phyloP scores from a whole-genome alignment of 2,329 filamentous ascomycete genomes.

The Colletotrichum eremochloae region DNA sequence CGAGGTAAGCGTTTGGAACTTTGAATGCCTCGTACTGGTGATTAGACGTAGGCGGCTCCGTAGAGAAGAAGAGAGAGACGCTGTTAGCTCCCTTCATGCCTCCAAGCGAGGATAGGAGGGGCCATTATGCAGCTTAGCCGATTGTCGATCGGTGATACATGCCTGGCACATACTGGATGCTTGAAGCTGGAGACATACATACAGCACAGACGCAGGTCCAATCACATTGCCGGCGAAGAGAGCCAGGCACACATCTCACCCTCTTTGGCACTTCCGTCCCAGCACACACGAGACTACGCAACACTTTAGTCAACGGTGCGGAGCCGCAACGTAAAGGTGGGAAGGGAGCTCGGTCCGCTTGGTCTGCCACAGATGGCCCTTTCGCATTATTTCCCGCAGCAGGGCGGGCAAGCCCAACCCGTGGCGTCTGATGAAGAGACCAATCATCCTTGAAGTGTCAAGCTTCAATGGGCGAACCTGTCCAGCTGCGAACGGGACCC shows the following conservation, averaged over 20 bases:
- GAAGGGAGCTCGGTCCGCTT: background rate
- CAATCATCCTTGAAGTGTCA: constrained; percentile 36
- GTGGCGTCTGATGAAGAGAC: constrained; percentile 24
- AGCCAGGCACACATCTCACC: background rate
- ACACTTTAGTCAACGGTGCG: background rate
- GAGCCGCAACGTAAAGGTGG: background rate
- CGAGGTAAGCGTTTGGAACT: constrained; percentile 16
- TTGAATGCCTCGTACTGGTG: background rate
- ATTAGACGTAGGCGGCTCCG: background rate
- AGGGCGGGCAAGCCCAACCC: background rate
- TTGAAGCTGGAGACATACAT: constrained; percentile 2
- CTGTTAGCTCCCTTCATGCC: background rate
- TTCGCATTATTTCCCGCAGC: background rate
- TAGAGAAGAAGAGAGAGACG: background rate
- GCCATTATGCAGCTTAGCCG: background rate
- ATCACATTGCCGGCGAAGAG: background rate
- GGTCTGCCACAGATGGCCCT: constrained; percentile 10
- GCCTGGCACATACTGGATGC: background rate
- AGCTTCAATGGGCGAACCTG: background rate
- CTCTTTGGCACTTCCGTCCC: constrained; percentile 5
- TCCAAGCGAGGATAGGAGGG: background rate
- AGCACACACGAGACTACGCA: constrained; percentile 4
- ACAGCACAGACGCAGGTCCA: background rate
- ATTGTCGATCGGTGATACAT: background rate
- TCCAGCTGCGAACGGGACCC: constrained; percentile 26